Evolutionary conservation across 2,329 filamentous ascomycete genomes (phyloP).

Genomic region (Botrytis cinerea): DNA sequence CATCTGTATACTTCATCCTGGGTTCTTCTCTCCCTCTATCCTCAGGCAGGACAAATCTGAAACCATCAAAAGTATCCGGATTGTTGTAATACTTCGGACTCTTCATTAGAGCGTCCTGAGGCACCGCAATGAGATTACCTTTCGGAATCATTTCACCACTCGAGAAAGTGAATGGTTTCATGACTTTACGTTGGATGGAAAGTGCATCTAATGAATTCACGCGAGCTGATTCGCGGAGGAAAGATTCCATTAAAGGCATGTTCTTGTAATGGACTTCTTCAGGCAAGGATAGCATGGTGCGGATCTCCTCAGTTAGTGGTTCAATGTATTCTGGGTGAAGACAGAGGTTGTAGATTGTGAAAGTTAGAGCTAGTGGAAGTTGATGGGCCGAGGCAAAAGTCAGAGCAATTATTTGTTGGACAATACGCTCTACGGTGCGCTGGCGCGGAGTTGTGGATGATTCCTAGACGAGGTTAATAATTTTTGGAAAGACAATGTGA

Average conservation of each 20-base stretch:
- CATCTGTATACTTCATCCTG: slow-evolving; percentile 15
- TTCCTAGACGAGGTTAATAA: neutral
- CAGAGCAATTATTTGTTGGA: slow-evolving; percentile 8
- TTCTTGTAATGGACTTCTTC: neutral
- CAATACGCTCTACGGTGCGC: slow-evolving; percentile 1
- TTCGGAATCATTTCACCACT: neutral
- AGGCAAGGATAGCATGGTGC: neutral
- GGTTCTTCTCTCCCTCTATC: neutral
- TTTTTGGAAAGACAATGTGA: neutral
- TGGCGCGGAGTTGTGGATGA: slow-evolving; percentile 5
- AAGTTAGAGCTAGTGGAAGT: neutral
- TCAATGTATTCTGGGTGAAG: slow-evolving; percentile 11
- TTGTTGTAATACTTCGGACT: neutral
- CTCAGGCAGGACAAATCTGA: neutral
- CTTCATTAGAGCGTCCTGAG: slow-evolving; percentile 2
- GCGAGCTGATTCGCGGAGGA: slow-evolving; percentile 5
- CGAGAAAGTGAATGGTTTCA: slow-evolving; percentile 1
- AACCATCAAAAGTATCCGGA: slow-evolving; percentile 1
- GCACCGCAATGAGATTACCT: neutral
- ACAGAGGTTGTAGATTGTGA: slow-evolving; percentile 15
- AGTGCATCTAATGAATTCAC: slow-evolving; percentile 12
- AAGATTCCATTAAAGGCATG: slow-evolving; percentile 1
- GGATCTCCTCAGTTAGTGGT: slow-evolving; percentile 1
- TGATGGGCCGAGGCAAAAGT: slow-evolving; percentile 15
- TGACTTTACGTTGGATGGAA: slow-evolving; percentile 11